phyloP scores from a whole-genome alignment of 306 rosid genomes.

The Bauhinia variegata region DNA sequence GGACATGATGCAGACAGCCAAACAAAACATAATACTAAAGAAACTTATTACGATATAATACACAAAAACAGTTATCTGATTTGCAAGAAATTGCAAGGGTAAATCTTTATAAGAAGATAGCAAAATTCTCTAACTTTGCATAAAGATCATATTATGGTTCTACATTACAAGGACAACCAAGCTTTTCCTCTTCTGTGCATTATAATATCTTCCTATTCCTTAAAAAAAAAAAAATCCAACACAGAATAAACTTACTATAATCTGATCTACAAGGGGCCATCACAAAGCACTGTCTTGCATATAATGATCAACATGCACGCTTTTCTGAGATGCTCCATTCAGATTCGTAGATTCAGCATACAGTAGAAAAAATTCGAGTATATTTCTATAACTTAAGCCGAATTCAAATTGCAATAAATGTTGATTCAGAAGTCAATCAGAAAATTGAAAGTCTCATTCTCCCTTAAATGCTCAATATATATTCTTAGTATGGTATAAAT shows the following conservation, averaged over 20 bases:
- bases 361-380: background rate
- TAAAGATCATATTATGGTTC: background rate
- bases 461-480: constrained; percentile 52
- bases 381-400: constrained; percentile 16
- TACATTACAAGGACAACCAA: constrained; percentile 2
- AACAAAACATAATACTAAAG: too few species aligned
- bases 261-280: background rate
- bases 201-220: background rate
- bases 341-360: background rate
- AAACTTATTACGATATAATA: too few species aligned
- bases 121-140: background rate
- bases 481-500: constrained; percentile 47
- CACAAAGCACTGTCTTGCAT: background rate
- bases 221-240: background rate
- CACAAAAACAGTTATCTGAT: too few species aligned
- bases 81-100: too few species aligned
- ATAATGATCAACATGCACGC: background rate
- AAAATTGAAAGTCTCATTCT: constrained; percentile 46
- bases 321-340: constrained; percentile 1
- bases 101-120: too few species aligned
- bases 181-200: background rate
- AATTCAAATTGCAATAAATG: constrained; percentile 33
- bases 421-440: constrained; percentile 29
- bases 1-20: too few species aligned
- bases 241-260: background rate